Conservation (phyloP, 169 alveolate genomes). For the Perkinsus chesapeaki region DNA sequence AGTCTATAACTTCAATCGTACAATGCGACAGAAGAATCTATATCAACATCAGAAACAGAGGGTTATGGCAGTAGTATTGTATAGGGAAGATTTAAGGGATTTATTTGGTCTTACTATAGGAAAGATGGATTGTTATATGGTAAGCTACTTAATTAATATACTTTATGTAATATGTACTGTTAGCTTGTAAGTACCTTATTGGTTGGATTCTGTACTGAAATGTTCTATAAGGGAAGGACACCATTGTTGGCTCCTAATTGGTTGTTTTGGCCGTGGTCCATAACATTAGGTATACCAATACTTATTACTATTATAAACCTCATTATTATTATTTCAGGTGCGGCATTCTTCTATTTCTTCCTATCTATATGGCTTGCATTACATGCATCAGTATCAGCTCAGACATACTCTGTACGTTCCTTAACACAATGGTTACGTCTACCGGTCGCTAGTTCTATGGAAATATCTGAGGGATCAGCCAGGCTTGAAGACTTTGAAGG, state of each 20-base stretch:
- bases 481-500: not conserved
- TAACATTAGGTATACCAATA: not conserved
- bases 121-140: not conserved
- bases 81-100: not conserved
- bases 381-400: slow-evolving; percentile 16
- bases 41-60: not conserved
- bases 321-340: not conserved
- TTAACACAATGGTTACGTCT: slow-evolving; percentile 9
- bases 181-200: not conserved
- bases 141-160: not conserved
- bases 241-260: not conserved
- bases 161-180: not conserved
- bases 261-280: not conserved
- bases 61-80: not conserved
- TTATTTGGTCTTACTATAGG: not conserved
- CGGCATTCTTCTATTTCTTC: slow-evolving; percentile 3
- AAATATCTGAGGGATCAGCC: not conserved
- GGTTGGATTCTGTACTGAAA: not conserved
- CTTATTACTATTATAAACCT: not conserved
- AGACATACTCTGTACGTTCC: slow-evolving; percentile 4
- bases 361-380: slow-evolving; percentile 10
- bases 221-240: not conserved
- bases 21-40: not conserved
- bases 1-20: not conserved
- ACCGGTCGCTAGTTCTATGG: slow-evolving; percentile 2